Conservation (phyloP, 2,329 filamentous ascomycete genomes). For the Bipolaris bicolor region DNA sequence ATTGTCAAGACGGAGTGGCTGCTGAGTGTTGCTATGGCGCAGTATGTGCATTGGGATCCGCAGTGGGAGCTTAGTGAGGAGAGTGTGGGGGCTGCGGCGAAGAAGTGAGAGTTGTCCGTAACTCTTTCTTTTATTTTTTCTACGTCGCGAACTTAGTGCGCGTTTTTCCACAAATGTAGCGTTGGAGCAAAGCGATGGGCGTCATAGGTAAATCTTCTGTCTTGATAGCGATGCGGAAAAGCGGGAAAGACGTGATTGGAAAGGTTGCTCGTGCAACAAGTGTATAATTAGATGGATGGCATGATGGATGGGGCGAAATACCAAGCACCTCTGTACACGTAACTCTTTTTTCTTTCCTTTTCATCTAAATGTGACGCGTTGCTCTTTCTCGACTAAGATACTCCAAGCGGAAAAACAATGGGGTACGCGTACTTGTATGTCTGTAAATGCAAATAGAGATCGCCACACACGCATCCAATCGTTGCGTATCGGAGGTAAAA, state of each 20-base stretch:
- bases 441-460: too few relatives aligned
- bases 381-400: too few relatives aligned
- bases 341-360: background rate
- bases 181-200: conserved; percentile 21
- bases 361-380: background rate
- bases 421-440: too few relatives aligned
- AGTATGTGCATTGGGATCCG: conserved; percentile 64
- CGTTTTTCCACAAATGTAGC: conserved; percentile 10
- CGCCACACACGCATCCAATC: too few relatives aligned
- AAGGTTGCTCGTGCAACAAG: too few relatives aligned
- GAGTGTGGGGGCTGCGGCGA: conserved; percentile 27
- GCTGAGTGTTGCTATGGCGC: conserved; percentile 85
- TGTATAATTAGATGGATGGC: background rate
- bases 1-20: conserved; percentile 90
- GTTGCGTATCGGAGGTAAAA: too few relatives aligned
- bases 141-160: conserved; percentile 1
- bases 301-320: background rate
- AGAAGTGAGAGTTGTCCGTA: conserved; percentile 16
- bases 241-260: too few relatives aligned
- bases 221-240: too few relatives aligned
- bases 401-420: background rate
- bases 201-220: conserved; percentile 13
- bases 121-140: too few relatives aligned
- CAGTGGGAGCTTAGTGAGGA: conserved; percentile 47
- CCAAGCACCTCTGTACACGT: background rate